Conservation (phyloP, 768 basidiomycete genomes). For the Calocera viscosa region DNA sequence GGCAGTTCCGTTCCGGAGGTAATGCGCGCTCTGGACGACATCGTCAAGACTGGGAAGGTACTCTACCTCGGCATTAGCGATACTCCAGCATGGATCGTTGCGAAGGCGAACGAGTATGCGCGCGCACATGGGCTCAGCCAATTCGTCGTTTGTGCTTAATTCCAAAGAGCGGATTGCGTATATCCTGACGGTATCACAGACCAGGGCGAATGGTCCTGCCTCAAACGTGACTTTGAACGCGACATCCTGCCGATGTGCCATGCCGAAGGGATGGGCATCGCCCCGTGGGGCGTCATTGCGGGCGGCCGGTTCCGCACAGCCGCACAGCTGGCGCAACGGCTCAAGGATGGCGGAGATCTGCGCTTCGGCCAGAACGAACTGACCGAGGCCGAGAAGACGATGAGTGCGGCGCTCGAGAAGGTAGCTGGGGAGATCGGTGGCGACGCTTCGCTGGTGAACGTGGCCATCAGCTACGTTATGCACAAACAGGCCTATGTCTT, state of each 20-base stretch:
- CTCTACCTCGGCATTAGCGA: constrained; percentile 31
- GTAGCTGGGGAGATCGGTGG: constrained; percentile 31
- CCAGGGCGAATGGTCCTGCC: constrained; percentile 29
- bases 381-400: constrained; percentile 26
- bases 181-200: constrained; percentile 13
- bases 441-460: constrained; percentile 6
- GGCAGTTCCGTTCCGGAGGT: constrained; percentile 36
- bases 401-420: constrained; percentile 30
- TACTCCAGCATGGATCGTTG: constrained; percentile 39
- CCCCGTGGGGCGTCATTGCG: constrained; percentile 35
- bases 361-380: constrained; percentile 20
- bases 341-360: background rate
- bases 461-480: constrained; percentile 25
- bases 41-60: constrained; percentile 36
- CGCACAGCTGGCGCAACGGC: constrained; percentile 20
- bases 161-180: constrained; percentile 12
- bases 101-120: constrained; percentile 41
- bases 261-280: constrained; percentile 30
- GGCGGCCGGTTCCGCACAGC: constrained; percentile 34
- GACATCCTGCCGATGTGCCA: constrained; percentile 34
- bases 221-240: constrained; percentile 31
- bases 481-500: constrained; percentile 23
- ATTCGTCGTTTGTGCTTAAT: constrained; percentile 33
- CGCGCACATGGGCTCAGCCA: constrained; percentile 37
- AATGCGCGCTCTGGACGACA: constrained; percentile 35